Conservation (phyloP, 768 basidiomycete species). For the Lactarius akahatsu region DNA sequence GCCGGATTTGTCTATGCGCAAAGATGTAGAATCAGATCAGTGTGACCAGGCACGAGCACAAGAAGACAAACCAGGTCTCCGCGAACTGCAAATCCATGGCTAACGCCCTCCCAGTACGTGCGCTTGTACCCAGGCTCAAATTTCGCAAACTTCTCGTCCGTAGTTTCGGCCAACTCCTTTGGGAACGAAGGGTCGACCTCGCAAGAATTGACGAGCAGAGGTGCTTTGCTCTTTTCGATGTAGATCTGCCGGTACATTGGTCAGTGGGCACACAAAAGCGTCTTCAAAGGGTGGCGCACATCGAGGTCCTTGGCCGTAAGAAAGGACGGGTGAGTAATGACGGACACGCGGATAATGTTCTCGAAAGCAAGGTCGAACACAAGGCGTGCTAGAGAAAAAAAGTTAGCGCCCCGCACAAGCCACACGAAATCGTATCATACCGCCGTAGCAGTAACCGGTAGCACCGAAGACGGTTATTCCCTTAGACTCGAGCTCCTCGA, state of each 20-base stretch:
- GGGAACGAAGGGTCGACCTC: conserved; percentile 39
- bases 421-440: conserved; percentile 11
- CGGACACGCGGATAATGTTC: conserved; percentile 40
- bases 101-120: conserved; percentile 40
- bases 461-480: conserved; percentile 36
- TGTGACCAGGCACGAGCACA: not conserved
- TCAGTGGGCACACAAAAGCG: not conserved
- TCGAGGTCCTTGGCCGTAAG: conserved; percentile 43
- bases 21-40: conserved; percentile 17
- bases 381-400: conserved; percentile 13
- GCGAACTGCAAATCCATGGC: conserved; percentile 47
- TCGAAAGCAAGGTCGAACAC: conserved; percentile 43
- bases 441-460: conserved; percentile 35
- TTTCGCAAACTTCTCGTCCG: conserved; percentile 42
- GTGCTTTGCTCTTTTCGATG: conserved; percentile 36
- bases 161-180: conserved; percentile 35
- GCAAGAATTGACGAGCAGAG: conserved; percentile 46
- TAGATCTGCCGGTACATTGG: conserved; percentile 34
- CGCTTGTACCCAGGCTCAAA: conserved; percentile 41
- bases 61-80: conserved; percentile 35
- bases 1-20: conserved; percentile 31
- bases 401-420: not conserved
- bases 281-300: conserved; percentile 26
- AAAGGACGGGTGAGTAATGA: conserved; percentile 48
- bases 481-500: conserved; percentile 34